Conservation (phyloP, 805 yeast genomes). For the Sporopachydermia lactativora region DNA sequence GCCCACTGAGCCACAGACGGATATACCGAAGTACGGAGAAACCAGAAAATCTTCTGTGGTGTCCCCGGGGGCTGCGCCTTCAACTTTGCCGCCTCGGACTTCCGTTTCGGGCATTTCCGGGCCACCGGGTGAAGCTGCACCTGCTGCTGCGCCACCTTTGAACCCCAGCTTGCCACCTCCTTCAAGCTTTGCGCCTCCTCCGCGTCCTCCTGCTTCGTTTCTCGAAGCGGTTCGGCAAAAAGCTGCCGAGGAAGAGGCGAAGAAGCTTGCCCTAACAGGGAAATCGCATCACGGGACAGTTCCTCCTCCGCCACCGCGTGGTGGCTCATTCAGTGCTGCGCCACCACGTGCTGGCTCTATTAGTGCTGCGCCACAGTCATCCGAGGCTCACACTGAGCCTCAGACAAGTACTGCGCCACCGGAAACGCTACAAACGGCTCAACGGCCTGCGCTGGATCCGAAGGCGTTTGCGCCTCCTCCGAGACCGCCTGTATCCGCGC, state of each 20-base stretch:
- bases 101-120: neutral
- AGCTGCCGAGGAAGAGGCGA: slow-evolving; percentile 5
- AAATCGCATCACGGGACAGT: slow-evolving; percentile 5
- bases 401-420: too few relatives aligned
- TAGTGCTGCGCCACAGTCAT: too few relatives aligned
- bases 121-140: neutral
- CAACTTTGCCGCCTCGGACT: too few relatives aligned
- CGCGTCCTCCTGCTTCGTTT: slow-evolving; percentile 4
- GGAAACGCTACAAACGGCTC: too few relatives aligned
- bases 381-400: too few relatives aligned
- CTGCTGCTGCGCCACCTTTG: slow-evolving; percentile 5
- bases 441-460: neutral
- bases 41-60: neutral
- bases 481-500: slow-evolving; percentile 2
- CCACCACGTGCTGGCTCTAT: slow-evolving; percentile 1
- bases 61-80: neutral
- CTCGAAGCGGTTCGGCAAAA: slow-evolving; percentile 4
- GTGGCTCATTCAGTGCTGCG: neutral
- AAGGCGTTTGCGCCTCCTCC: slow-evolving; percentile 15
- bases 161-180: neutral
- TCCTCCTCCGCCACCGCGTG: slow-evolving; percentile 3
- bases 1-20: neutral
- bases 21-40: neutral
- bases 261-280: slow-evolving; percentile 5
- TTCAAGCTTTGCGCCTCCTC: slow-evolving; percentile 5